Base-by-base conservation (phyloP, 2,329 filamentous ascomycete genomes). In the Bipolaris bicolor region DNA sequence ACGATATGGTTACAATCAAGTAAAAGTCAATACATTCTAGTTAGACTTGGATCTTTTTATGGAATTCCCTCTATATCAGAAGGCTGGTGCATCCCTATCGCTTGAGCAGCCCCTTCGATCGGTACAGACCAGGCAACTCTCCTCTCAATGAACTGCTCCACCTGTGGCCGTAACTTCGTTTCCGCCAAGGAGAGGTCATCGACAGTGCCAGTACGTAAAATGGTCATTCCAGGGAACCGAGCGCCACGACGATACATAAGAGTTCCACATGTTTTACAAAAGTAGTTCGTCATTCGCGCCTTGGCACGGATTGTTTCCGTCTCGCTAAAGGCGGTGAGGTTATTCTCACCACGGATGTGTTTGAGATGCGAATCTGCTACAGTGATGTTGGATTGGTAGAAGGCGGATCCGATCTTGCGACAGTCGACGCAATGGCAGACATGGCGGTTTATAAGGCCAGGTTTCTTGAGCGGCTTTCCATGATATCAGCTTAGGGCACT, bases 351-450 rank as follows among this genome's bases (percentile, higher is more conserved):
- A 7, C 44, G 44, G 16, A 34, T 11, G 15, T 46, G 29, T 3
- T 33, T 46, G 2, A 46, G 16, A 22, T 46, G 29, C 2, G 44
- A 20, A 10, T 18, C 29, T n/a, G 29, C 29, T 4, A 46, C 44
- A 1, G 33, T 29, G 18, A 49, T 43, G 0, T 16, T 44, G 11
- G 16, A 22, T 3, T 26, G 29, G 7, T 37, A 26, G 22, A 56
- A 61, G 45, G 51, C 52, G 3, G 64, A 62, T 1, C 62, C 64
- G 47, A 66, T 66, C 37, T 66, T 66, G 37, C 64, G 84, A 72
- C 84, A 88, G 73, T 88, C 85, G 37, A 75, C 70, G 70, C 86
- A 88, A 76, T 88, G 79, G 72, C 85, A 88, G 61, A 88, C 63
- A 66, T 87, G 87, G 5, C 77, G 80, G 57, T 73, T 70, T n/a